phyloP scores from a whole-genome alignment of 768 basidiomycete species.

The Mrakia blollopis region DNA sequence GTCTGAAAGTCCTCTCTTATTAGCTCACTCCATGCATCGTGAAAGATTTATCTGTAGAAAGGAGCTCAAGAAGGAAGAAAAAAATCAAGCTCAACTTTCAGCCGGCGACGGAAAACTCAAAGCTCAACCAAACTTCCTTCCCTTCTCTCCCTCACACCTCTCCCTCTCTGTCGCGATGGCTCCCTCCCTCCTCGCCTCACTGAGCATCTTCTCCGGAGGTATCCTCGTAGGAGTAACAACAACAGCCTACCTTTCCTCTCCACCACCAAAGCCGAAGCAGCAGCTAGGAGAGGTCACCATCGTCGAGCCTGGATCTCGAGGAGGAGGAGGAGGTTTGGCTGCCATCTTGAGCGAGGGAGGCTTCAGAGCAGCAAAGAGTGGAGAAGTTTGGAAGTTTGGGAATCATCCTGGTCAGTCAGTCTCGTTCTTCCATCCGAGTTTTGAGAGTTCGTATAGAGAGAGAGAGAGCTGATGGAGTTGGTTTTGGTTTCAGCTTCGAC shows the following conservation, averaged over 20 bases:
- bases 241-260: constrained; percentile 38
- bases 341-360: neutral
- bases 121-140: too few relatives aligned
- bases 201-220: constrained; percentile 70
- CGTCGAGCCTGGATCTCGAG: constrained; percentile 33
- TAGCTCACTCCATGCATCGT: too few relatives aligned
- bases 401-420: constrained; percentile 64
- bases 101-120: neutral
- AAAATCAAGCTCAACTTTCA: neutral
- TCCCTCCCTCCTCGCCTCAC: constrained; percentile 35
- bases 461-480: neutral
- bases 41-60: too few relatives aligned
- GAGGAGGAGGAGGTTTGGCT: constrained; percentile 11
- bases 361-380: constrained; percentile 18
- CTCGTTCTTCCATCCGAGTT: too few relatives aligned
- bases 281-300: constrained; percentile 48
- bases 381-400: constrained; percentile 65
- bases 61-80: neutral
- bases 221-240: constrained; percentile 72
- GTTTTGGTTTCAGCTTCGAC: constrained; percentile 16
- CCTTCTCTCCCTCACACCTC: neutral
- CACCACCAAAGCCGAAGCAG: constrained; percentile 38
- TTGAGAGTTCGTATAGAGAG: neutral
- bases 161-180: constrained; percentile 14
- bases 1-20: neutral